These are phyloP conservation scores for Gossypium stocksii DNA, from an alignment of 345 rosid species.

Conservation along the genomic window DNA sequence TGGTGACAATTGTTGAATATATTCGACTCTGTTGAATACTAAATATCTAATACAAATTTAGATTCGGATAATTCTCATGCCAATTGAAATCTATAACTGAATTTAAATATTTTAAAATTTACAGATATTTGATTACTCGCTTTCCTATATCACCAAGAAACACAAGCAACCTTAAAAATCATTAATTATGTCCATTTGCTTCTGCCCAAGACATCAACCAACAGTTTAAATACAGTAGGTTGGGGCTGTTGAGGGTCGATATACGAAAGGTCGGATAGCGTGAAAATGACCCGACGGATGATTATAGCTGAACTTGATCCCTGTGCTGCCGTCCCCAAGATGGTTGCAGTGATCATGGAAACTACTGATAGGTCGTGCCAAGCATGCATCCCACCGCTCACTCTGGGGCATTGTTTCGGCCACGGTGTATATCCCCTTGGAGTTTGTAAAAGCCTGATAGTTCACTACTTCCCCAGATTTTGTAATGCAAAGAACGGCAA, in stretches of 20 bases:
- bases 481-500: constrained; percentile 92
- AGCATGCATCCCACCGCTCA: constrained; percentile 93
- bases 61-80: too few species aligned
- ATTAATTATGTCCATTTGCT: not conserved
- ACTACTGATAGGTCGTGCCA: constrained; percentile 83
- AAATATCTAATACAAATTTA: too few species aligned
- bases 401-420: constrained; percentile 98
- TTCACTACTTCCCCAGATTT: constrained; percentile 88
- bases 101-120: too few species aligned
- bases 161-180: not conserved
- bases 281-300: constrained; percentile 80
- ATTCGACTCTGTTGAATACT: too few species aligned
- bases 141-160: not conserved
- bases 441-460: constrained; percentile 88
- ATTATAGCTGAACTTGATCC: constrained; percentile 78
- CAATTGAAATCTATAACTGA: not conserved
- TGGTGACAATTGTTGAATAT: too few species aligned
- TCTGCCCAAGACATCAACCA: not conserved
- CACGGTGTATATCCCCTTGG: constrained; percentile 73
- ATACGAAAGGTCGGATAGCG: constrained; percentile 62
- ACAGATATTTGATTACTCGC: too few species aligned
- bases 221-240: constrained; percentile 49
- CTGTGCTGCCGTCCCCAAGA: constrained; percentile 46
- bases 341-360: constrained; percentile 76
- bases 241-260: constrained; percentile 50